Percentiles rank a stretch among this genome's conserved stretches.
Evolutionary conservation across 1,284 basidiomycete species (phyloP).

Genomic region (Puccinia triticina): DNA sequence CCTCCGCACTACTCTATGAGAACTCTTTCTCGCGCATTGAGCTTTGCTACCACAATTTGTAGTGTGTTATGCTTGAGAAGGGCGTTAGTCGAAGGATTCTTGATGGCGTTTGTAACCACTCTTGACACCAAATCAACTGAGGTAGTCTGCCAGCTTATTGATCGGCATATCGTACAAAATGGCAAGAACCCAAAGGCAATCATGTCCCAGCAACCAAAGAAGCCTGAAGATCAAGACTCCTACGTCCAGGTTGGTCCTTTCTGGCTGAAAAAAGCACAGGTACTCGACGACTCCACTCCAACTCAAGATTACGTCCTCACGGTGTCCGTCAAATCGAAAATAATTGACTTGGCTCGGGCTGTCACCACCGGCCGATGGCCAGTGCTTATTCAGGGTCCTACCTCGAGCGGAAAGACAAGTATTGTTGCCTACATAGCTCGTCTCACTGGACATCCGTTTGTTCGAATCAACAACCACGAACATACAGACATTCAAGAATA

Average conservation of each 20-base stretch:
- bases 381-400: slow-evolving; percentile 96
- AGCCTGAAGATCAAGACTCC: slow-evolving; percentile 65
- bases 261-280: slow-evolving; percentile 78
- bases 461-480: slow-evolving; percentile 99
- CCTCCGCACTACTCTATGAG: slow-evolving; percentile 98
- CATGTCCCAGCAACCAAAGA: slow-evolving; percentile 70
- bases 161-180: slow-evolving; percentile 77
- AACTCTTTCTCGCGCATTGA: slow-evolving; percentile 86
- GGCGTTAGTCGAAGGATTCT: slow-evolving; percentile 89
- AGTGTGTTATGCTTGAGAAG: slow-evolving; percentile 74
- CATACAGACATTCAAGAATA: slow-evolving; percentile 99
- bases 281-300: slow-evolving; percentile 65
- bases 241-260: slow-evolving; percentile 88
- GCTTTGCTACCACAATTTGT: slow-evolving; percentile 83
- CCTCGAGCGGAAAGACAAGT: slow-evolving; percentile 95
- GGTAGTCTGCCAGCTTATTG: slow-evolving; percentile 72
- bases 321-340: slow-evolving; percentile 91
- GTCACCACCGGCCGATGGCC: slow-evolving; percentile 87
- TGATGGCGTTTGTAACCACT: slow-evolving; percentile 98
- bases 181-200: slow-evolving; percentile 80
- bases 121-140: slow-evolving; percentile 76
- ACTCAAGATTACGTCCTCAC: slow-evolving; percentile 87
- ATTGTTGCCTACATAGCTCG: slow-evolving; percentile 93
- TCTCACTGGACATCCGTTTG: slow-evolving; percentile 90
- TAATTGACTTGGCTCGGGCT: slow-evolving; percentile 88